Evolutionary conservation across 2,329 filamentous ascomycete genomes (phyloP).

Genomic region (Dryadomyces quercivorus): DNA sequence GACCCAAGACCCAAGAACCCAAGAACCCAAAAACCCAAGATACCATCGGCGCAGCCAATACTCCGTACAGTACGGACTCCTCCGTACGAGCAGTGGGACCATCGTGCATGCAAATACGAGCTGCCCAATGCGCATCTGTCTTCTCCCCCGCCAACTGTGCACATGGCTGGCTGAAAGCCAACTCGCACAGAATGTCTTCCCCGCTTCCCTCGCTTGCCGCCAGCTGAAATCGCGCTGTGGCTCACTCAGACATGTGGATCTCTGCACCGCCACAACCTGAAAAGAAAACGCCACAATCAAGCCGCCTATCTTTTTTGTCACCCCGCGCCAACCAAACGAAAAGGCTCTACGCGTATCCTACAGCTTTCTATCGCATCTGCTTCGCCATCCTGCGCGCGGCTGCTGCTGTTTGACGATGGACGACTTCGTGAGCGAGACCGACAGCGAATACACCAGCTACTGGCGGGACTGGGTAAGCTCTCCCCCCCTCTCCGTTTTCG

Average conservation of each 20-base stretch:
- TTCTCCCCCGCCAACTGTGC: background rate
- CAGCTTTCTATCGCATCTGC: background rate
- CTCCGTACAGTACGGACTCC: too few species aligned
- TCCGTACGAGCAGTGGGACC: too few species aligned
- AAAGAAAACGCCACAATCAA: background rate
- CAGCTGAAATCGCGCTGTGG: background rate
- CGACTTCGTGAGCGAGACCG: conserved; percentile 93
- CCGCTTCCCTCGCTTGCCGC: background rate
- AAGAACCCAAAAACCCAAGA: too few species aligned
- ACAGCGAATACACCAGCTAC: conserved; percentile 98
- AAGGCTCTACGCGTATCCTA: background rate
- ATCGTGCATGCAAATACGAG: background rate
- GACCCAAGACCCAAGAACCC: too few species aligned
- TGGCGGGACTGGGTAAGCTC: conserved; percentile 95
- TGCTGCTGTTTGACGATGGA: conserved; percentile 53
- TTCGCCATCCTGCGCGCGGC: background rate
- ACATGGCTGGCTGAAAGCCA: background rate
- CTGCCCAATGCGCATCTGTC: background rate
- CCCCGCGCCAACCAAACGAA: background rate
- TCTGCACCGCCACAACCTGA: background rate
- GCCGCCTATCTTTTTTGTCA: background rate
- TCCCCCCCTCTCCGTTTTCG: background rate
- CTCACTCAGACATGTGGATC: background rate
- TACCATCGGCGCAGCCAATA: too few species aligned
- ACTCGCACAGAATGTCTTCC: background rate